phyloP scores from a whole-genome alignment of 108 stramenopile species.

The Fragilaria radians region DNA sequence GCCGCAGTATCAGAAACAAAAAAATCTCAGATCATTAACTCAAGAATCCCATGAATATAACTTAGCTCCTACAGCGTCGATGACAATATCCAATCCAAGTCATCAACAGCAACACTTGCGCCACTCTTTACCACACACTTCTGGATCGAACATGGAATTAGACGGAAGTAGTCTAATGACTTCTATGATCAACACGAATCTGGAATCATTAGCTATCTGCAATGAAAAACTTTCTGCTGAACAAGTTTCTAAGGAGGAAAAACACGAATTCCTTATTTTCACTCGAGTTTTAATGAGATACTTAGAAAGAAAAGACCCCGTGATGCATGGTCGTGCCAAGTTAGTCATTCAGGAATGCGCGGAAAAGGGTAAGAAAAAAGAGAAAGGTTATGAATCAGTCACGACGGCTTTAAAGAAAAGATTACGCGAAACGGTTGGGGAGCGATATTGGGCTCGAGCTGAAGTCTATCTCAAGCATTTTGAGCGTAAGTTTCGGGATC shows the following conservation, averaged over 20 bases:
- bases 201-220: too few species aligned
- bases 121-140: too few species aligned
- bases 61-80: too few species aligned
- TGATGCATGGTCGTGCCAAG: constrained; percentile 60
- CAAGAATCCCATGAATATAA: too few species aligned
- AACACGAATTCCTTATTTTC: constrained; percentile 80
- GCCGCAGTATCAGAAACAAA: too few species aligned
- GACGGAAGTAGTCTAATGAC: too few species aligned
- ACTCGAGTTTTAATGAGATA: constrained; percentile 80
- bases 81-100: too few species aligned
- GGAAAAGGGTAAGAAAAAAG: constrained; percentile 63
- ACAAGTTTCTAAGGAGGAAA: constrained; percentile 42
- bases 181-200: too few species aligned
- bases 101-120: too few species aligned
- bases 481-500: constrained; percentile 12
- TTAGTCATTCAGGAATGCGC: constrained; percentile 72
- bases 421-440: constrained; percentile 55
- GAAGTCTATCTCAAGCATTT: constrained; percentile 53
- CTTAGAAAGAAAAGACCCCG: constrained; percentile 65
- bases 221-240: too few species aligned
- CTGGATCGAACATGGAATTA: too few species aligned
- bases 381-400: constrained; percentile 55
- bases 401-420: constrained; percentile 49
- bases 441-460: constrained; percentile 66
- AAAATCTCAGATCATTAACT: too few species aligned